Evolutionary conservation across 108 stramenopile genomes (phyloP), one percentile per base, ranked within the genome.

Genomic region (Asterionellopsis glacialis): DNA sequence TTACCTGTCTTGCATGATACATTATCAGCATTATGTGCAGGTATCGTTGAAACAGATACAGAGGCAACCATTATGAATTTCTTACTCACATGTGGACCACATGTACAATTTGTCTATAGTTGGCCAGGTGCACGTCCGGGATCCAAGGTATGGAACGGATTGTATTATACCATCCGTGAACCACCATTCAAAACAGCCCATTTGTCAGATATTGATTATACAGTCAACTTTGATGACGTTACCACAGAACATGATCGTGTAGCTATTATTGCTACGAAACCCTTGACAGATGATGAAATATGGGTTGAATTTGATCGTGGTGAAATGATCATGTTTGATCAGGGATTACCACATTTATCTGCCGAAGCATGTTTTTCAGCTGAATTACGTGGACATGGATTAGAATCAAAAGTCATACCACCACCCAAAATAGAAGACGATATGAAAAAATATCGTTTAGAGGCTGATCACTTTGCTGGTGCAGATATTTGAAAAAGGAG

Each of bases 211-310:
- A 56, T 58, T 4, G 87, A 84, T 41, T 75, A 77, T 54, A 59
- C 65, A 18, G 79, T 88, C 3, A 79, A 88, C 53, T 88, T 88
- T 51, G 63, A 44, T 43, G 60, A 67, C 41, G 76, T 80, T 16
- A 87, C 81, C 0, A 49, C 55, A 0, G 73, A 63, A 7, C 60
- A 71, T 40, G 93, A 94, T 63, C 83, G 90, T 38, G 92, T 94
- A 6, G 88, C 92, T 7, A 84, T 96, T 11, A 93, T 96, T 63
- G 84, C 95, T 6, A 93, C 93, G 22, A 85, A 85, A 55, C 95
- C 95, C 38, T 51, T 96, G 41, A 93, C 92, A 0, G 56, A 66
- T 16, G 76, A 89, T 57, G 83, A 80, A 49, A 74, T 78, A 19
- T 89, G 87, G 87, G 77, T 64, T n/a, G 88, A 90, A 59, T 73